Conservation (phyloP, 75 land plant genomes). For the Ceratopteris richardii region DNA sequence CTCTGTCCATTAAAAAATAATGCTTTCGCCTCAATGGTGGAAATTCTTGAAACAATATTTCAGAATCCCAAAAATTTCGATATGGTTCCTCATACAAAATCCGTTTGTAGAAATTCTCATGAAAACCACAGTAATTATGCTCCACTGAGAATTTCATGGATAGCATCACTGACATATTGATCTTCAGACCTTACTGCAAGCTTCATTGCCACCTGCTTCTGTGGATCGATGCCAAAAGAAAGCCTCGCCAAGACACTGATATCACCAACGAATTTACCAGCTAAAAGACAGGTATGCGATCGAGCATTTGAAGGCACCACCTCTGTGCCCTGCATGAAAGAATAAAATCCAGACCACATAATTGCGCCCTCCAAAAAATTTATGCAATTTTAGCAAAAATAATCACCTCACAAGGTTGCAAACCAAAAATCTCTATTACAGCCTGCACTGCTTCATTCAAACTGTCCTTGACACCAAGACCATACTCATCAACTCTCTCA, state of each 20-base stretch:
- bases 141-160: constrained; percentile 80
- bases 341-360: too few relatives aligned
- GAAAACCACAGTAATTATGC: constrained; percentile 28
- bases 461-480: constrained; percentile 83
- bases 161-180: constrained; percentile 54
- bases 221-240: constrained; percentile 66
- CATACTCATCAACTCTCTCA: constrained; percentile 89
- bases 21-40: too few relatives aligned
- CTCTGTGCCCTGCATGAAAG: constrained; percentile 70
- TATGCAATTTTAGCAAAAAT: too few relatives aligned
- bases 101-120: too few relatives aligned
- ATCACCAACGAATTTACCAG: constrained; percentile 79
- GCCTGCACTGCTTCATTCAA: constrained; percentile 80
- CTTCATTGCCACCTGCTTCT: constrained; percentile 87
- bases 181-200: constrained; percentile 89
- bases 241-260: constrained; percentile 76
- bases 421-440: constrained; percentile 72
- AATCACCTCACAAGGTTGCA: constrained; percentile 94
- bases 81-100: too few relatives aligned
- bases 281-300: constrained; percentile 77
- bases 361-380: too few relatives aligned
- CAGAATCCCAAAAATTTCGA: too few relatives aligned
- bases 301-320: constrained; percentile 77
- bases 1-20: too few relatives aligned
- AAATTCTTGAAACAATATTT: too few relatives aligned